These are phyloP conservation scores for Backusella circina DNA, from an alignment of 192 early-diverging fungal genomes.

Conservation along the genomic window DNA sequence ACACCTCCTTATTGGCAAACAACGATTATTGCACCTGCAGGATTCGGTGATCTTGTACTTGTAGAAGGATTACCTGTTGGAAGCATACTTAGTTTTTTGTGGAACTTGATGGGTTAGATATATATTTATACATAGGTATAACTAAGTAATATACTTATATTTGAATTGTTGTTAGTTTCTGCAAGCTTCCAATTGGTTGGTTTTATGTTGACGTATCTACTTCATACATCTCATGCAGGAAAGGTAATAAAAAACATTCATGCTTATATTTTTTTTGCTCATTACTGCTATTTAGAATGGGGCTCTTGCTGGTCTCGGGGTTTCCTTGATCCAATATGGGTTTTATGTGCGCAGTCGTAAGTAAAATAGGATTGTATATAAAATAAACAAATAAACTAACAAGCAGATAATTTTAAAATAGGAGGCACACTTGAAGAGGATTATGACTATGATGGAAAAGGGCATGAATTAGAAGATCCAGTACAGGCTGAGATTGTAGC, in stretches of 20 bases:
- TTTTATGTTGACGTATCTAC: conserved; percentile 83
- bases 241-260: conserved; percentile 30
- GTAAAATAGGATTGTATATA: not conserved
- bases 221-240: conserved; percentile 85
- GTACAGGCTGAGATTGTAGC: conserved; percentile 38
- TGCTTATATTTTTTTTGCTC: not conserved
- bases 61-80: conserved; percentile 93
- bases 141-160: not conserved
- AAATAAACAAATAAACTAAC: not conserved
- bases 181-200: conserved; percentile 73
- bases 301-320: conserved; percentile 69
- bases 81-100: conserved; percentile 63
- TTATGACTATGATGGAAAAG: conserved; percentile 19
- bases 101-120: conserved; percentile 60
- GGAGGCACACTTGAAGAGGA: conserved; percentile 35
- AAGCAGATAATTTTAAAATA: not conserved
- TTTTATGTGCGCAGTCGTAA: conserved; percentile 53
- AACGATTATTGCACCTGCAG: conserved; percentile 59
- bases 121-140: not conserved
- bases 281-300: conserved; percentile 44
- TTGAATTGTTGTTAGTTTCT: conserved; percentile 48
- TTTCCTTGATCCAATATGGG: conserved; percentile 75
- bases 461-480: not conserved
- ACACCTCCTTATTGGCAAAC: conserved; percentile 68
- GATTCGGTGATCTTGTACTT: conserved; percentile 73